These are phyloP conservation scores for Paecilomyces dactylethromorphus DNA, from an alignment of 2,329 filamentous ascomycete species.

Conservation along the genomic window DNA sequence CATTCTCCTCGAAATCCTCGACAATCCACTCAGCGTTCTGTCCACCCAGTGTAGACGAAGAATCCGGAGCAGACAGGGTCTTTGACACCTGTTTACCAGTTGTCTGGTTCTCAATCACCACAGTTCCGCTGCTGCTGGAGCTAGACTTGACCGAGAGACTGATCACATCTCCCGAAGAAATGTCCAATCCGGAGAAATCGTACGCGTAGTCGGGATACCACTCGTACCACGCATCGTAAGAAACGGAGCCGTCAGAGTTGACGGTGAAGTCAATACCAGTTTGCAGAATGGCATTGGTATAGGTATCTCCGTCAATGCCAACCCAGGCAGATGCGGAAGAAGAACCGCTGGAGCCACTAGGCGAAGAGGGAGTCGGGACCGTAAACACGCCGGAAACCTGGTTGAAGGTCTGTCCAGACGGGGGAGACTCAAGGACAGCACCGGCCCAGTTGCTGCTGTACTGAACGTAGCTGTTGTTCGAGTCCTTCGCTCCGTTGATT, in stretches of 20 bases:
- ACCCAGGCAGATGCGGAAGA: constrained; percentile 53
- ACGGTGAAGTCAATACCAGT: constrained; percentile 52
- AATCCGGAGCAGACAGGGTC: constrained; percentile 40
- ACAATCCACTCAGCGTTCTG: constrained; percentile 60
- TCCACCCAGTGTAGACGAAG: constrained; percentile 41
- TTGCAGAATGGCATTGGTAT: constrained; percentile 49
- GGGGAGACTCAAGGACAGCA: constrained; percentile 44
- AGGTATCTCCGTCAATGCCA: constrained; percentile 57
- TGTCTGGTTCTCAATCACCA: constrained; percentile 46
- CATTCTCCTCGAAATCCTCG: constrained; percentile 44
- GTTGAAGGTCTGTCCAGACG: constrained; percentile 42
- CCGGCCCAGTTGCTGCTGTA: constrained; percentile 57
- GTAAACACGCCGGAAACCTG: constrained; percentile 40
- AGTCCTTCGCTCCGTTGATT: constrained; percentile 2
- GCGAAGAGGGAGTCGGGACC: constrained; percentile 44
- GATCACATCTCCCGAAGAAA: constrained; percentile 42
- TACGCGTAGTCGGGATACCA: constrained; percentile 54
- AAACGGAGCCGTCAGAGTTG: constrained; percentile 30
- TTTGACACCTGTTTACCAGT: constrained; percentile 49
- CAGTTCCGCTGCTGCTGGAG: constrained; percentile 38
- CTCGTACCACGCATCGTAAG: constrained; percentile 55
- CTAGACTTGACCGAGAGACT: constrained; percentile 33
- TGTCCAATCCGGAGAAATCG: constrained; percentile 42
- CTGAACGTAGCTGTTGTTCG: constrained; percentile 36
- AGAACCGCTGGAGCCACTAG: constrained; percentile 27